Base-by-base conservation (phyloP, 495 filamentous ascomycete species). In the Xylaria longipes region DNA sequence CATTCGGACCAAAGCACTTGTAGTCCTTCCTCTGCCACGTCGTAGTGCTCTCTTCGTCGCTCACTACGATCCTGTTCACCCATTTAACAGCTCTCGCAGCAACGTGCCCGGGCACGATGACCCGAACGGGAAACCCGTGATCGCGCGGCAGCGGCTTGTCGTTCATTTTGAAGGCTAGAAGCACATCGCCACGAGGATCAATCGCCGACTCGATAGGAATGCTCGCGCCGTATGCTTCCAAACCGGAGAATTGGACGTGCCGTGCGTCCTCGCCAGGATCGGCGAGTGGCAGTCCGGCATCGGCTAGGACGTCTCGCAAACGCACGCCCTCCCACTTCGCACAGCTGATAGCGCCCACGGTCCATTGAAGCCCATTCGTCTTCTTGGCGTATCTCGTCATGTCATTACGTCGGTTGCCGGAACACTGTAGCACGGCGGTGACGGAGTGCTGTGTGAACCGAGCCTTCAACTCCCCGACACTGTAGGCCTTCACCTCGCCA, bases 21-120 rank as follows among this genome's bases (percentile, higher is more conserved):
- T 92, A 92, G 74, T 91, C 90, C 43, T 81, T 83, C 17, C 86
- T 83, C 74, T 91, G 88, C 81, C 89, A 92, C 71, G 88, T 82
- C 60, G 86, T 87, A 1, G 74, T 75, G 35, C 84, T 88, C 69
- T 91, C 90, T 69, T 89, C 84, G 63, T 87, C 84, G 37, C 85
- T 82, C 3, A 91, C 78, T 5, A 84, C 86, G 65, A 92, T 89
- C 27, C 83, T 84, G 75, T 84, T 87, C 0, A 91, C 83, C 89
- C 89, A 92, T 73, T 92, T 92, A 17, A 92, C 90, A 60, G 84
- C 88, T 39, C 89, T 82, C 15, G 87, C 90, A 5, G 87, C 90
- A 5, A 87, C 87, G 45, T 87, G 83, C 5, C 90, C 90, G 7
- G 90, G 90, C 0, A 91, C 84, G 20, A 92, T 80, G 0, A 87